Base-by-base conservation (phyloP, 768 basidiomycete genomes). In the Auriscalpium microsporum region DNA sequence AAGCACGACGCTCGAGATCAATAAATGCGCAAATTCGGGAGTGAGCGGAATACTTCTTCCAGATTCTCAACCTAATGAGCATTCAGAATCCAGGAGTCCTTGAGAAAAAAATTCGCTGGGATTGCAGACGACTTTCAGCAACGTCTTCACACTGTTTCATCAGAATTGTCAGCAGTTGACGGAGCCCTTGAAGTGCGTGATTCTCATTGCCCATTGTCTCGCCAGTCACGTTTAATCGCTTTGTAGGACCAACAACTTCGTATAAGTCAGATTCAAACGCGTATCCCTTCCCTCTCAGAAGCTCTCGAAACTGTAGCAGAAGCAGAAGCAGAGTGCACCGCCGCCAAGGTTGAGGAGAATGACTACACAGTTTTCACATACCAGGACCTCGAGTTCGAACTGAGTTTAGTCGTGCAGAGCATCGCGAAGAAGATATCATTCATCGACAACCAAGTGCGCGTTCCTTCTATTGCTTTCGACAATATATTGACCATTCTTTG, bases 321-420 rank as follows among this genome's bases (percentile, higher is more conserved):
- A 0, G 85, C 84, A 0, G 91, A 97, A 62, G 75, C 76, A 1
- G 87, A 86, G 52, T 96, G 94, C 69, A 71, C 71, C 4, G 81
- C 82, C 8, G 94, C 94, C 10, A 96, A 98, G 58, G 87, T 97
- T 7, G 95, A 98, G 64, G 94, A 96, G 69, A 97, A 96, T 66
- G 95, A 98, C 67, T 90, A 94, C 67, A 95, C 93, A 0, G 82
- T 95, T 2, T 87, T 94, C 64, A 90, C 89, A 4, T 83, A 77
- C 59, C 87, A 91, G 69, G 94, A 97, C 68, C 76, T 96, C 44
- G 84, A 86, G 56, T 96, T 94, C 60, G 94, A 98, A 70, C 76
- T 94, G 1, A 86, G 86, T 66, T 75, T 94, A 11, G 78, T 95
- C 19, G 80, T 84, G 45, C 86, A 87, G 63, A 87, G 84, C 38